Percentiles rank a stretch among this genome's conserved stretches.
These are phyloP conservation scores for Corylus heterophylla DNA, from an alignment of 306 rosid genomes.

Conservation along the genomic window DNA sequence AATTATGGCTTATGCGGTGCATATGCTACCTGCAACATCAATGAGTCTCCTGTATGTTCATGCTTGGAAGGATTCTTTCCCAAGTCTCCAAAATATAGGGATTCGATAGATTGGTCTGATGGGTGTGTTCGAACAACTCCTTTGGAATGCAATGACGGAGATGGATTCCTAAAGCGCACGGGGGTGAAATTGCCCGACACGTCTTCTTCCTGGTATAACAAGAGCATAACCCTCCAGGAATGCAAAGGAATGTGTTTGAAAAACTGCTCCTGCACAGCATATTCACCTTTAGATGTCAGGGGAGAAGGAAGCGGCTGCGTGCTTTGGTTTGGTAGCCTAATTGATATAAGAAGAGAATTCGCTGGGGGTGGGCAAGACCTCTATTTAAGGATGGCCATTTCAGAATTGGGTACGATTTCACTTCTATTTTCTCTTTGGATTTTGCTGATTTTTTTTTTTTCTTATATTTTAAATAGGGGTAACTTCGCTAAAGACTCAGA, in stretches of 20 bases:
- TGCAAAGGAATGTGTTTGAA: too few relatives aligned
- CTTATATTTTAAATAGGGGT: too few relatives aligned
- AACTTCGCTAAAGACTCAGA: too few relatives aligned
- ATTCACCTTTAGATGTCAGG: too few relatives aligned
- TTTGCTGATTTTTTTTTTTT: too few relatives aligned
- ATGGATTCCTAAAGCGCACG: too few relatives aligned
- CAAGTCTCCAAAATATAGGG: neutral
- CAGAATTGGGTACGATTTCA: neutral
- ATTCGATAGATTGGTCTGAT: conserved; percentile 17
- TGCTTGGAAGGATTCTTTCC: conserved; percentile 27
- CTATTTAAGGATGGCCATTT: neutral
- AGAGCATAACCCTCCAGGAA: too few relatives aligned
- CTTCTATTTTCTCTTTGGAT: neutral
- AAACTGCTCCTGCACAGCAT: too few relatives aligned
- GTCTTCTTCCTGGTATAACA: too few relatives aligned
- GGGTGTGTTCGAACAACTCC: conserved; percentile 40
- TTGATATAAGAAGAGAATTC: conserved; percentile 32
- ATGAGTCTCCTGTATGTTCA: conserved; percentile 13
- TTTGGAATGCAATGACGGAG: conserved; percentile 22
- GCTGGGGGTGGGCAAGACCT: conserved; percentile 38
- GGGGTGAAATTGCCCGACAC: too few relatives aligned
- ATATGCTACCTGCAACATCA: conserved; percentile 21
- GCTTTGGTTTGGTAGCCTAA: conserved; percentile 30
- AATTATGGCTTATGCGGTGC: conserved; percentile 31
- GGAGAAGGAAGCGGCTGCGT: conserved; percentile 42